Conservation (phyloP, 495 filamentous ascomycete species). For the Cetradonia linearis region DNA sequence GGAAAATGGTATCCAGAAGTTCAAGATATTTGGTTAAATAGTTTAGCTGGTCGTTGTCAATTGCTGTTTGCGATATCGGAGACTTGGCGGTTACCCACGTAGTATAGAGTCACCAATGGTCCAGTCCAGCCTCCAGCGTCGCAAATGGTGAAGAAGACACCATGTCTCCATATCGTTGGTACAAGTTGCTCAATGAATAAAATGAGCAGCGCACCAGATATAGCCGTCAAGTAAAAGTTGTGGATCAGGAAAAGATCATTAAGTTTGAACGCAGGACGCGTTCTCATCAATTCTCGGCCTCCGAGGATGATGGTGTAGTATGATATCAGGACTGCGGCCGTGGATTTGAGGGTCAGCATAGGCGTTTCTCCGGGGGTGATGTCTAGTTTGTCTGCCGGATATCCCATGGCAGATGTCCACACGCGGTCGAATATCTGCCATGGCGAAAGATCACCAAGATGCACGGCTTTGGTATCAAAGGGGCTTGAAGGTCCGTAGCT, state of each 20-base stretch:
- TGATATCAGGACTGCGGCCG: constrained; percentile 49
- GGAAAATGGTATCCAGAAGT: constrained; percentile 69
- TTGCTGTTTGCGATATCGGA: not conserved
- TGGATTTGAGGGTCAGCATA: constrained; percentile 60
- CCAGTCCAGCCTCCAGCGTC: constrained; percentile 68
- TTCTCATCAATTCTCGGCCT: constrained; percentile 63
- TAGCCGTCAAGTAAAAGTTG: constrained; percentile 68
- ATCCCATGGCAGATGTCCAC: constrained; percentile 27
- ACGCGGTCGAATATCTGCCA: constrained; percentile 17
- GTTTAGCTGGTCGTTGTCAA: constrained; percentile 50
- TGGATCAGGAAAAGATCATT: constrained; percentile 64
- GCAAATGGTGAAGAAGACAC: constrained; percentile 66
- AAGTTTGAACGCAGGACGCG: constrained; percentile 55
- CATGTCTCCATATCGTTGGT: constrained; percentile 54
- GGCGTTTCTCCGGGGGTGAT: constrained; percentile 58
- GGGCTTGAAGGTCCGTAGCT: constrained; percentile 12
- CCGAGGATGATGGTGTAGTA: constrained; percentile 47
- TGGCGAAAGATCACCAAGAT: constrained; percentile 17
- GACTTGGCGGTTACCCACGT: constrained; percentile 44
- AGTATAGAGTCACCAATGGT: constrained; percentile 66
- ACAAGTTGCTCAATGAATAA: constrained; percentile 68
- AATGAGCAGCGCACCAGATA: constrained; percentile 54
- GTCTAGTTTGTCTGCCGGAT: constrained; percentile 57
- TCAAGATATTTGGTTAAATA: constrained; percentile 80
- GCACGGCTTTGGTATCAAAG: constrained; percentile 15